Evolutionary conservation across 2,329 filamentous ascomycete species (phyloP).

Genomic region (Xylariaceae sp.): DNA sequence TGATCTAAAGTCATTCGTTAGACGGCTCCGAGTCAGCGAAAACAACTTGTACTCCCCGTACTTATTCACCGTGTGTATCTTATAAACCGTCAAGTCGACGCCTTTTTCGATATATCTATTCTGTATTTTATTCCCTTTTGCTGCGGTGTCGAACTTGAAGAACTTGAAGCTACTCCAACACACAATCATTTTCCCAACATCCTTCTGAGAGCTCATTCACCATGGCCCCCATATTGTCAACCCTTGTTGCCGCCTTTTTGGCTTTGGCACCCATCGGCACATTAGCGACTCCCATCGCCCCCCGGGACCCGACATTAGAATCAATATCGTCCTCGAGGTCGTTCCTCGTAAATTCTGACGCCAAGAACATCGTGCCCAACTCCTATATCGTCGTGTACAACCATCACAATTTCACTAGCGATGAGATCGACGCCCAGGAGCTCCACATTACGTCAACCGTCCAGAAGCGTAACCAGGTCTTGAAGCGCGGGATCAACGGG

Average conservation of each 20-base stretch:
- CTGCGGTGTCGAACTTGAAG: slow-evolving; percentile 28
- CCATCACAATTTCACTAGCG: slow-evolving; percentile 48
- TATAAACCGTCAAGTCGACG: too few species aligned
- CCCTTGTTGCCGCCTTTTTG: slow-evolving; percentile 26
- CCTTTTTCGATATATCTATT: too few species aligned
- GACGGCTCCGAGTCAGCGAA: too few species aligned
- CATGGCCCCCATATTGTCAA: slow-evolving; percentile 28
- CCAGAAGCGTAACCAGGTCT: slow-evolving; percentile 53
- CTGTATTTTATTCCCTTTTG: too few species aligned
- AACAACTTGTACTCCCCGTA: too few species aligned
- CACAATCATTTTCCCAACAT: not conserved
- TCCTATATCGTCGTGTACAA: slow-evolving; percentile 65
- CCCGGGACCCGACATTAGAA: slow-evolving; percentile 18
- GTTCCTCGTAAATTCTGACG: slow-evolving; percentile 48
- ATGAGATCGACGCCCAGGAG: slow-evolving; percentile 48
- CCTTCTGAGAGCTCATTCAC: slow-evolving; percentile 12
- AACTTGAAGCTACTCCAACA: slow-evolving; percentile 11
- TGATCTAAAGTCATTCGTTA: too few species aligned
- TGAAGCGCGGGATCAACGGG: slow-evolving; percentile 47
- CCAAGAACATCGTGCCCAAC: slow-evolving; percentile 48
- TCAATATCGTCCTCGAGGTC: slow-evolving; percentile 31
- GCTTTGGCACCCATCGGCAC: slow-evolving; percentile 26
- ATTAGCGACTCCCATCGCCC: slow-evolving; percentile 22
- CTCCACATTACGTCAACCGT: slow-evolving; percentile 45
- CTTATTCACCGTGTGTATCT: too few species aligned